Base-by-base conservation (phyloP, 371 early-diverging fungal species). In the Mucor plumbeus region DNA sequence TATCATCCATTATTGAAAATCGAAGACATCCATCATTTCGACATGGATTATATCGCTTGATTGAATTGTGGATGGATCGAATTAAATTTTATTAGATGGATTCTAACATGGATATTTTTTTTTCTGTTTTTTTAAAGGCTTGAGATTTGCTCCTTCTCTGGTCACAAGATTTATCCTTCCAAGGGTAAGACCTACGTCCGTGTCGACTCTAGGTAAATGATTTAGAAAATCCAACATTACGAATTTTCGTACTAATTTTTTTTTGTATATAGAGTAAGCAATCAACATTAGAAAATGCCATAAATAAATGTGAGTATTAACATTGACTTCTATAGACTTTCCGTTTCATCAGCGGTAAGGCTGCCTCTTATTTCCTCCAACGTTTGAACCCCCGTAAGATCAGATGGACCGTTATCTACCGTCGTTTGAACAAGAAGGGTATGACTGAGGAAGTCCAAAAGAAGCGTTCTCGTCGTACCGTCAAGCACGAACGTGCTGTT, bases 361-460 rank as follows among this genome's bases (percentile, higher is more conserved):
- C 88, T 76, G 94, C 95, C 84, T 96, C 97, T 66, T 88, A 93
- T 80, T 98, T 96, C 92, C 89, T 94, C 67, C 97, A 97, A 87
- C 90, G 92, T 77, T 88, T 92, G 88, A 98, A 97, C 91, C 96
- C 97, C 60, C 94, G 97, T 79, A 97, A 97, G 91, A 89, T 97
- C 79, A 87, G 90, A 86, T 98, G 99, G 99, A 97, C 99, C 62
- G 86, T 90, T 44, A 92, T 96, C 76, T 97, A 91, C 95, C 95
- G 99, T 84, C 95, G 95, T 84, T 88, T 96, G 80, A 94, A 97
- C 93, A 95, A 95, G 92, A 98, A 98, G 95, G 99, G 97, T 84
- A 90, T 95, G 83, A 92, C 92, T 77, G 95, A 95, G 82, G 97
- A 97, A 86, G 88, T 90, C 59, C 80, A 94, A 85, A 97, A 97